phyloP scores from a whole-genome alignment of 116 monocot genomes.

The Posidonia oceanica region DNA sequence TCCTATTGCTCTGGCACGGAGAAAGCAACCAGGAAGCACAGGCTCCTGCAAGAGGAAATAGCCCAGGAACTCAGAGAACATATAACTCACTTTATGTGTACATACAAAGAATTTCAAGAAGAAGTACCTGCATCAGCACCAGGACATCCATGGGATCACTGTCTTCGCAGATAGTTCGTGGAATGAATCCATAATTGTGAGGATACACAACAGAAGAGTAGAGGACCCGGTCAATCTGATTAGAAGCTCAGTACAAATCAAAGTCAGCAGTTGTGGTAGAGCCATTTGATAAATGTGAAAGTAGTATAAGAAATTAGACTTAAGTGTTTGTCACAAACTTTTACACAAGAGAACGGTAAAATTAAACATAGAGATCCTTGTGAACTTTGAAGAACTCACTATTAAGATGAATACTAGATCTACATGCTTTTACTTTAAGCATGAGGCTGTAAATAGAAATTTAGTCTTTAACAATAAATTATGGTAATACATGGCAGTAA shows the following conservation, averaged over 20 bases:
- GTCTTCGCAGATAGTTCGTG: constrained; percentile 73
- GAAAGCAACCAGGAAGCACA: constrained; percentile 67
- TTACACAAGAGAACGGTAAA: too few relatives aligned
- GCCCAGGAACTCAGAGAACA: not conserved
- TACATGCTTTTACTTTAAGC: too few relatives aligned
- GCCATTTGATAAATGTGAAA: too few relatives aligned
- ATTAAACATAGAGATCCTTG: not conserved
- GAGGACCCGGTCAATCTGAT: constrained; percentile 69
- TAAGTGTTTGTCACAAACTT: too few relatives aligned
- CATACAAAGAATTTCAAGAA: not conserved
- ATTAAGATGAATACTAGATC: too few relatives aligned
- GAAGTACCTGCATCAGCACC: constrained; percentile 69
- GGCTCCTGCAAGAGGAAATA: constrained; percentile 39
- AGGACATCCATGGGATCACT: constrained; percentile 80
- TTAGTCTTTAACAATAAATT: too few relatives aligned
- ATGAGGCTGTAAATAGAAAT: too few relatives aligned
- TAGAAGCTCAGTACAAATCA: not conserved
- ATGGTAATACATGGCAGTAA: not conserved
- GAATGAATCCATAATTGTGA: constrained; percentile 88
- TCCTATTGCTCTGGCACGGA: constrained; percentile 84
- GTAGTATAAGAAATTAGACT: too few relatives aligned
- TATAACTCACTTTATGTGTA: not conserved
- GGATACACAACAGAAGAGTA: constrained; percentile 91
- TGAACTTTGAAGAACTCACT: not conserved
- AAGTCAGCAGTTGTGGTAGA: too few relatives aligned